Percentiles rank a stretch among this genome's conserved stretches.
phyloP scores from a whole-genome alignment of 305 asterid genomes.

The Solanum aculeatissimum region DNA sequence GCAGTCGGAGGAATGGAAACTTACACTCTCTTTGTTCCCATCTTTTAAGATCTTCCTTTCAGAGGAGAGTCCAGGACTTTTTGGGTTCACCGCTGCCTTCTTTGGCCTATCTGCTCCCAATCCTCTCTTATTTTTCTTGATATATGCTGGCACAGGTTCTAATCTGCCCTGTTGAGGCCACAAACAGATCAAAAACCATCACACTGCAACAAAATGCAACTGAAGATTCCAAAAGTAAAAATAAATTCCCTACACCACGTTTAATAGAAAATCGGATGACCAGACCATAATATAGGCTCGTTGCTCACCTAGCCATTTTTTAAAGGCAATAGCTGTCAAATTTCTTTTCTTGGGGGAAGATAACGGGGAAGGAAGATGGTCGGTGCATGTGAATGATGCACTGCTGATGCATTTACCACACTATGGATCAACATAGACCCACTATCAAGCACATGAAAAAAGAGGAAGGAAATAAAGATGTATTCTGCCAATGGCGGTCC shows the following conservation, averaged over 20 bases:
- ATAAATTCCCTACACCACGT: not conserved
- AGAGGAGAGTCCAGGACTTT: constrained; percentile 2
- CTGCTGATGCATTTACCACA: not conserved
- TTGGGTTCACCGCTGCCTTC: constrained; percentile 13
- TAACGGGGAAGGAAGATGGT: not conserved
- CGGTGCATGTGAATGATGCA: not conserved
- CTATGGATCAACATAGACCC: not conserved
- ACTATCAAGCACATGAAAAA: not conserved
- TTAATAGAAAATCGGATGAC: not conserved
- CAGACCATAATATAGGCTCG: not conserved
- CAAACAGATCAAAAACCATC: not conserved
- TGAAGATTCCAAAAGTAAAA: not conserved
- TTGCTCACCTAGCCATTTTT: not conserved
- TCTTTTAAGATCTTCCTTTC: constrained; percentile 28
- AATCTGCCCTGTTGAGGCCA: constrained; percentile 61
- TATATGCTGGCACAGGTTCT: constrained; percentile 46
- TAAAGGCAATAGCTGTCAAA: not conserved
- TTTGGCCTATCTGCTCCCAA: constrained; percentile 68
- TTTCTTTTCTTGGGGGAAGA: not conserved
- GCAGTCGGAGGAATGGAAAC: not conserved
- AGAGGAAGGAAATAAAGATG: not conserved
- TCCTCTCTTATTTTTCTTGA: constrained; percentile 77
- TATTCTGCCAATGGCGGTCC: not conserved
- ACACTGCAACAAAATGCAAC: not conserved
- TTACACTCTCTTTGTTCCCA: not conserved